Evolutionary conservation across 352 stramenopile genomes (phyloP), one percentile per base, ranked within the genome.

Genomic region (Globisporangium canariense): DNA sequence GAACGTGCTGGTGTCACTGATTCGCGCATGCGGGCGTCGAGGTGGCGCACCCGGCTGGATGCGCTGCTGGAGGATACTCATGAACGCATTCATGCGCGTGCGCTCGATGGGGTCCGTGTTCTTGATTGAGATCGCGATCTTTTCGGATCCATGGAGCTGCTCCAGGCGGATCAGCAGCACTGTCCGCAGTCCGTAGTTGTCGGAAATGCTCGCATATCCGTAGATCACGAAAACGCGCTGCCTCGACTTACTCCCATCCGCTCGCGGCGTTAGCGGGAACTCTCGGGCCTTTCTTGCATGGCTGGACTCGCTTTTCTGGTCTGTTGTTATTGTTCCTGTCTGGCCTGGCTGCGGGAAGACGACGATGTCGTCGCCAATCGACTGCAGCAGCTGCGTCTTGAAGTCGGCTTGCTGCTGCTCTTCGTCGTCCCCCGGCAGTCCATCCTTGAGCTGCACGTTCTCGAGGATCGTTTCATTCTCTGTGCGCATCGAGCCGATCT

Each of bases 91-190:
- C 62, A 90, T 74, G 43, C 70, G 60, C 16, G 67, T 69, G n/a
- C 71, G 76, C 41, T 83, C 70, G 13, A 90, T 63, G 4, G 81
- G 83, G 40, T 90, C 81, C 14, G 83, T 92, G 45, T 85, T 90
- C 65, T 89, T 88, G 28, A 92, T 68, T 0, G 73, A 71, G 47
- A 92, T 77, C 6, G 70, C 74, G 49, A 92, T 76, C 62, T 90
- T 81, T 52, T 90, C 83, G 11, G 81, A 90, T 36, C 70, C 79
- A 22, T 86, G 76, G 0, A 92, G 74, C 62, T 89, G 83, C 62
- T 92, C 83, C 56, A 92, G 71, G 4, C 79, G 68, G 1, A 90
- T 60, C 25, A 92, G 53, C 22, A 92, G 46, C 45, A 92, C 73
- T 4, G 80, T 89, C 14, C 73, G 72, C 2, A 83, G 61, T 0